Conservation (phyloP, 352 stramenopile genomes). For the Pythium graminicola region DNA sequence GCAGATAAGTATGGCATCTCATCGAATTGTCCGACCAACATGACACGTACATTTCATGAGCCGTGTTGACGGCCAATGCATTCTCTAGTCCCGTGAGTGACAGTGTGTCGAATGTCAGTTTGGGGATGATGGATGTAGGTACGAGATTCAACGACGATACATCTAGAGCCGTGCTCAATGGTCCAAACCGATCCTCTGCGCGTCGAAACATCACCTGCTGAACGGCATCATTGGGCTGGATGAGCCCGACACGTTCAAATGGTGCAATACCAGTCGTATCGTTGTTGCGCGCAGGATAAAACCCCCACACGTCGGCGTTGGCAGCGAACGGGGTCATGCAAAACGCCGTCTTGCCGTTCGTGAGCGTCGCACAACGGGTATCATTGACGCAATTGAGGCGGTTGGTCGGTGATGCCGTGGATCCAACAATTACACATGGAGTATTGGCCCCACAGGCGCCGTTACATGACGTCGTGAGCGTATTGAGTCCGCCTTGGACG, state of each 20-base stretch:
- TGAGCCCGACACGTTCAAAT: conserved; percentile 64
- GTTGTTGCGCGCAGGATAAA: conserved; percentile 46
- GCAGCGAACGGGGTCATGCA: conserved; percentile 54
- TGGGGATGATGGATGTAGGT: conserved; percentile 33
- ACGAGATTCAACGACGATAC: conserved; percentile 68
- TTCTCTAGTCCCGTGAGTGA: conserved; percentile 40
- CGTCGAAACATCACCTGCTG: conserved; percentile 44
- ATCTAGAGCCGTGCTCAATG: conserved; percentile 38
- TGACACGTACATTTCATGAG: conserved; percentile 39
- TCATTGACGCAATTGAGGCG: conserved; percentile 73
- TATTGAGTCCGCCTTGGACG: conserved; percentile 35
- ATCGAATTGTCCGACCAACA: neutral
- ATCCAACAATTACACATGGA: conserved; percentile 58
- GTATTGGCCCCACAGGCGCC: conserved; percentile 51
- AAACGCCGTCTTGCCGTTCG: conserved; percentile 53
- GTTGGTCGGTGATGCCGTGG: conserved; percentile 38
- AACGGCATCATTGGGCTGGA: conserved; percentile 49
- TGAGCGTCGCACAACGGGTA: conserved; percentile 57
- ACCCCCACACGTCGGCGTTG: conserved; percentile 36
- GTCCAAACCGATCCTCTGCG: conserved; percentile 26
- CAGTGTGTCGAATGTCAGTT: conserved; percentile 45
- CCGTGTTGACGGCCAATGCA: conserved; percentile 44
- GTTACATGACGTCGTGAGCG: conserved; percentile 70
- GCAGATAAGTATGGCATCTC: neutral
- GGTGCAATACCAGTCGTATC: conserved; percentile 40